Percentiles rank a stretch among this genome's conserved stretches.
These are phyloP conservation scores for Sporothrix pseudoabietina DNA, from an alignment of 2,329 filamentous ascomycete species.

Conservation along the genomic window DNA sequence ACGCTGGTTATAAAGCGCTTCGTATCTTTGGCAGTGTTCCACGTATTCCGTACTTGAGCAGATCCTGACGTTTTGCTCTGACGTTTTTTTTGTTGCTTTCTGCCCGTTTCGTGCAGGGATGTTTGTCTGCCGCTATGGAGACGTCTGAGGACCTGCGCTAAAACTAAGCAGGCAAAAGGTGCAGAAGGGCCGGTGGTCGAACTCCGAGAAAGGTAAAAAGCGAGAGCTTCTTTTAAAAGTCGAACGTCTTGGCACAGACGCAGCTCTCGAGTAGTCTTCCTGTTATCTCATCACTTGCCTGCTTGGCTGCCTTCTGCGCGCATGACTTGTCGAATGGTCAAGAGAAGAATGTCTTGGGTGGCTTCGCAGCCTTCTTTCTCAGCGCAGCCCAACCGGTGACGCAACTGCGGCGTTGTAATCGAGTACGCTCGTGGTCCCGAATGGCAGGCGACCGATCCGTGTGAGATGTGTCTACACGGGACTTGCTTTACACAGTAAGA, in stretches of 20 bases:
- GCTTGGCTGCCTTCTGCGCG: background rate
- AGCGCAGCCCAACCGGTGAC: background rate
- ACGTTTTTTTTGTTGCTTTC: background rate
- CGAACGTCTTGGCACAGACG: background rate
- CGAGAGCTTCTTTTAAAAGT: background rate
- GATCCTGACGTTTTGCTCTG: background rate
- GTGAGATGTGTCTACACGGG: background rate
- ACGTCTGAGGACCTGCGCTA: background rate
- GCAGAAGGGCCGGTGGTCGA: slow-evolving; percentile 14
- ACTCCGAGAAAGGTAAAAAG: background rate
- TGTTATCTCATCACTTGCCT: background rate
- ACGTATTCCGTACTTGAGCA: background rate
- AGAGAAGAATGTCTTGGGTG: background rate
- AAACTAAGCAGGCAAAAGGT: background rate
- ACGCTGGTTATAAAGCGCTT: background rate
- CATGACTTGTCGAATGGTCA: background rate
- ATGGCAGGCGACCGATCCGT: slow-evolving; percentile 1
- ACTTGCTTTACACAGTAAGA: background rate
- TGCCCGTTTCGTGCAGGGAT: background rate
- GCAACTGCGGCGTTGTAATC: slow-evolving; percentile 12
- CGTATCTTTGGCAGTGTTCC: background rate
- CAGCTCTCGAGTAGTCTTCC: no score
- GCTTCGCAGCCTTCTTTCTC: slow-evolving; percentile 12
- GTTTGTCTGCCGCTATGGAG: slow-evolving; percentile 10
- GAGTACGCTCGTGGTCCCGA: background rate